These are phyloP conservation scores for Kazachstania psychrophila DNA, from an alignment of 805 yeast species.

Conservation along the genomic window DNA sequence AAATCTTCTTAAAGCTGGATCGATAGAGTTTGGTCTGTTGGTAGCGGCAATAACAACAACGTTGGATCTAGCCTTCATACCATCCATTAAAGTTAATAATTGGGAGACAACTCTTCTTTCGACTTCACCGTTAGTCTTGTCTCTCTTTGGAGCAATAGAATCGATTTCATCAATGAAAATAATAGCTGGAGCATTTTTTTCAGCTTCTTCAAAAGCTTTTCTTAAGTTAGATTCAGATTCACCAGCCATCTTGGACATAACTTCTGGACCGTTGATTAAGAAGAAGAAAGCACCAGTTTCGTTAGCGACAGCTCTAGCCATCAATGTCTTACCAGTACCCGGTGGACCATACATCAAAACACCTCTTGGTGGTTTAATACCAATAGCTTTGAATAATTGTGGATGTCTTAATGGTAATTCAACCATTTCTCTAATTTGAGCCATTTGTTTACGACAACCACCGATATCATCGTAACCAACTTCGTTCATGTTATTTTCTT, in stretches of 20 bases:
- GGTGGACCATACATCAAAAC: constrained; percentile 98
- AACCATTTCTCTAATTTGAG: constrained; percentile 96
- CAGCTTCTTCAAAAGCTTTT: constrained; percentile 98
- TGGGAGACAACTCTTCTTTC: constrained; percentile 99
- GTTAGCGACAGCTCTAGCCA: constrained; percentile 99
- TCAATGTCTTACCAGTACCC: constrained; percentile 98
- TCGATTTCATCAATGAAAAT: constrained; percentile 98
- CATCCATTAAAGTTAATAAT: constrained; percentile 95
- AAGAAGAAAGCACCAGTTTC: constrained; percentile 99
- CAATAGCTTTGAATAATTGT: constrained; percentile 92
- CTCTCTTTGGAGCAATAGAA: constrained; percentile 99
- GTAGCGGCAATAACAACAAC: constrained; percentile 98
- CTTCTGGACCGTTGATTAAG: constrained; percentile 97
- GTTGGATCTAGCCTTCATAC: constrained; percentile 99
- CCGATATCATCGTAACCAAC: constrained; percentile 99
- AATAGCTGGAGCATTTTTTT: constrained; percentile 95
- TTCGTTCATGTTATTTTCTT: constrained; percentile 85
- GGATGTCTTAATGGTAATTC: constrained; percentile 98
- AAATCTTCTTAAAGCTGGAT: constrained; percentile 76
- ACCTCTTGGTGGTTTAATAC: constrained; percentile 98
- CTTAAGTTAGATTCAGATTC: constrained; percentile 95
- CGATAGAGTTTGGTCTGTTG: constrained; percentile 65
- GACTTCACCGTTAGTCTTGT: constrained; percentile 98
- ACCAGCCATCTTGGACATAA: constrained; percentile 99
- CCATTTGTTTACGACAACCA: constrained; percentile 99